phyloP scores from a whole-genome alignment of 2,329 filamentous ascomycete genomes.

The Xylaria multiplex region DNA sequence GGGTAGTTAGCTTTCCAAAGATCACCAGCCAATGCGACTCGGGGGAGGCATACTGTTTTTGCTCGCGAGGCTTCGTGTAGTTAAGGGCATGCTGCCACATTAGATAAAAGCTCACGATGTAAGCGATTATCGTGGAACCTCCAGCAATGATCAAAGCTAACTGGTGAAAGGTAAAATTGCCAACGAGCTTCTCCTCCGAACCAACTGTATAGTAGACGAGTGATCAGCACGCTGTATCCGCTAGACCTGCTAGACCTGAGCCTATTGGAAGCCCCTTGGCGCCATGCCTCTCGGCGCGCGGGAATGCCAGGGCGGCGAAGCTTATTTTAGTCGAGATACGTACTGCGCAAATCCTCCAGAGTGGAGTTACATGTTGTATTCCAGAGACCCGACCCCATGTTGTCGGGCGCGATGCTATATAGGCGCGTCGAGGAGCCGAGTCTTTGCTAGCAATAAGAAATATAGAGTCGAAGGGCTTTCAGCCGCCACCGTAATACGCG shows the following conservation, averaged over 20 bases:
- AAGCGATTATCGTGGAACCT: slow-evolving; percentile 60
- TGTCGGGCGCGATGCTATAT: slow-evolving; percentile 19
- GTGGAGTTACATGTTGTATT: slow-evolving; percentile 52
- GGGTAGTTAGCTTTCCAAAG: slow-evolving; percentile 52
- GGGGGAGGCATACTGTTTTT: slow-evolving; percentile 58
- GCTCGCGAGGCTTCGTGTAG: slow-evolving; percentile 69
- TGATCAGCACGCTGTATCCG: slow-evolving; percentile 44
- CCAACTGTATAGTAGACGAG: slow-evolving; percentile 51
- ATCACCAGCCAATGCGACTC: slow-evolving; percentile 8
- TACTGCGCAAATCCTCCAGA: slow-evolving; percentile 50
- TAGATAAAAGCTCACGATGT: slow-evolving; percentile 64
- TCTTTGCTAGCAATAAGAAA: neutral
- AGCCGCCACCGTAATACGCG: slow-evolving; percentile 16
- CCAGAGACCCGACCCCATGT: slow-evolving; percentile 30
- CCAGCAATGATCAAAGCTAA: slow-evolving; percentile 64
- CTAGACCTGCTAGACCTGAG: neutral
- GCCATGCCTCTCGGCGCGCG: slow-evolving; percentile 40
- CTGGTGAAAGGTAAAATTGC: slow-evolving; percentile 63
- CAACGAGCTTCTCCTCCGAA: slow-evolving; percentile 59
- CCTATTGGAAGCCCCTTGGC: slow-evolving; percentile 13
- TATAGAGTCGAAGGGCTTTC: slow-evolving; percentile 2
- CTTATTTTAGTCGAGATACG: slow-evolving; percentile 38
- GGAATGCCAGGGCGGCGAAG: slow-evolving; percentile 36
- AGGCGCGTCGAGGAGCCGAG: slow-evolving; percentile 3
- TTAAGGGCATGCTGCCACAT: slow-evolving; percentile 68